Base-by-base conservation (phyloP, 2,329 filamentous ascomycete genomes). In the Aspergillus neoniger region DNA sequence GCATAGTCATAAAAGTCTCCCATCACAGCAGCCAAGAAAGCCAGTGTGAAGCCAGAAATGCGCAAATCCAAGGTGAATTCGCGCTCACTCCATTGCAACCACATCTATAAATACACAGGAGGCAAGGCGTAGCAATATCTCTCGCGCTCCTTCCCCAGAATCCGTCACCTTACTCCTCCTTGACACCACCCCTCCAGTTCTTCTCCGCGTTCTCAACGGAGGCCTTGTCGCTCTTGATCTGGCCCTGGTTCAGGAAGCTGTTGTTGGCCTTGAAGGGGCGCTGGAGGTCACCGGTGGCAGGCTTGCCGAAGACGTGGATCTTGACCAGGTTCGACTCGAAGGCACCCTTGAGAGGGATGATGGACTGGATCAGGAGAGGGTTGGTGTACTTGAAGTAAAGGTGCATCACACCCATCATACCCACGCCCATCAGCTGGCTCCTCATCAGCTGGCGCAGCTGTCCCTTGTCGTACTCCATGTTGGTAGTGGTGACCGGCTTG, bases 331-430 rank as follows among this genome's bases (percentile, higher is more conserved):
- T 98, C 81, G 89, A 86, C 85, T 99, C 95, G 79, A 99, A 86
- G 49, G 92, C 94, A 76, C 90, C 86, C 89, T 99, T 99, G 79
- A 98, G 84, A 36, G 95, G 95, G 75, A 99, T 95, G 82, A 99
- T 96, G 78, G 91, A 96, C 87, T 99, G 95, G 82, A 99, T 96
- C 73, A 97, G 84, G 55, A 99, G 91, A 44, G 95, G 95, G 88
- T 98, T 99, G 82, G 93, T 98, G 89, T 98, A 99, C 80, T 97
- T 93, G 85, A 99, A 91, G 88, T 98, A 99, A 64, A 99, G 69
- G 83, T 99, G 95, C 94, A 99, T 98, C 74, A 97, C 91, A 64
- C 80, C 88, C 94, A 99, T 98, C 93, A 99, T 99, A 78, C 86
- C 93, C 61, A 99, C 84, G 62, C 95, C 95, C 91, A 96, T 98